Evolutionary conservation across 805 yeast genomes (phyloP).

Genomic region (Lipomyces sp.): DNA sequence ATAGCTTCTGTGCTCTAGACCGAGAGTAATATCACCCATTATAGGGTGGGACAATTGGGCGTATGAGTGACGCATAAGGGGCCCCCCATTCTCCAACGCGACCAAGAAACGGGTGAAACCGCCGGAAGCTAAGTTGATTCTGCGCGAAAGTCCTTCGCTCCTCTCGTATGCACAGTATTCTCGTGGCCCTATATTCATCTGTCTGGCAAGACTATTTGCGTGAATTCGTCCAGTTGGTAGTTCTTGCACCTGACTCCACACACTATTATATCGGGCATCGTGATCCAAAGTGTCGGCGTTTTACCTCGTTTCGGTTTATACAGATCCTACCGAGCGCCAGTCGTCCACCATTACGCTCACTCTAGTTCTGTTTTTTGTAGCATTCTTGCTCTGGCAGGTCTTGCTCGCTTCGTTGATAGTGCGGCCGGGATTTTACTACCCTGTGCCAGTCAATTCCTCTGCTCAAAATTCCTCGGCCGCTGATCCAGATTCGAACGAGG

Average conservation of each 20-base stretch:
- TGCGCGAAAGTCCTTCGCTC: not conserved
- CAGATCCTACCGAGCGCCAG: conserved; percentile 10
- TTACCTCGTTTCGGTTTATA: not conserved
- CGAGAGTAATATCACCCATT: no score
- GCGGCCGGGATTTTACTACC: conserved; percentile 27
- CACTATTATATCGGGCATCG: not conserved
- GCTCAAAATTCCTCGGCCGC: not conserved
- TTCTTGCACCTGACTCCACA: not conserved
- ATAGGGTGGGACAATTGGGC: no score
- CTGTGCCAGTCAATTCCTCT: not conserved
- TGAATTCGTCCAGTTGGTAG: not conserved
- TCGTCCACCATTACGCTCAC: conserved; percentile 24
- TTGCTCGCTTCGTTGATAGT: conserved; percentile 31
- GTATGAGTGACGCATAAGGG: no score
- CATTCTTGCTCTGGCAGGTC: conserved; percentile 37
- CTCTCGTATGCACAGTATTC: not conserved
- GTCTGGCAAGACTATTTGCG: not conserved
- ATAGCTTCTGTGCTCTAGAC: no score
- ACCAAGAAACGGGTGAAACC: no score
- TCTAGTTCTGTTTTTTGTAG: conserved; percentile 23
- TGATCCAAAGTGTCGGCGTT: not conserved
- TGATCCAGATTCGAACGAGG: conserved; percentile 2
- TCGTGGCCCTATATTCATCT: not conserved
- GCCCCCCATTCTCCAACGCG: no score
- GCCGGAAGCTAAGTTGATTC: no score